Evolutionary conservation across 2,329 filamentous ascomycete genomes (phyloP).

Genomic region (Colletotrichum sp.): DNA sequence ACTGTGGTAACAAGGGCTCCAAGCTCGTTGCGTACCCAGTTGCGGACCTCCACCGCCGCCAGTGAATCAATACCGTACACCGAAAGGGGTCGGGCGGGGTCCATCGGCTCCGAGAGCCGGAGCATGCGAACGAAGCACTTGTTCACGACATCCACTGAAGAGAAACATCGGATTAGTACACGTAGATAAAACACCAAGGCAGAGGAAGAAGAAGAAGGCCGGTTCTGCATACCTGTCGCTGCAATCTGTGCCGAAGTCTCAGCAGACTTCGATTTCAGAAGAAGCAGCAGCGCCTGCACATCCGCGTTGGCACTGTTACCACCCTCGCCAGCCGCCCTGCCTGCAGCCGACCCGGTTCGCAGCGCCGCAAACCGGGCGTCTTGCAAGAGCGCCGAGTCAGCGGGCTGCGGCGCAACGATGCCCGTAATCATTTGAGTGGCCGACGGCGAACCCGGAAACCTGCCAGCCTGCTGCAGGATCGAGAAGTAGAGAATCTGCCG

Average conservation of each 20-base stretch:
- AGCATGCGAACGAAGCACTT: constrained; percentile 13
- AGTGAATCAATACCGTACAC: constrained; percentile 34
- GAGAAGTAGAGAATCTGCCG: not conserved
- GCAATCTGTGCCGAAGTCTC: not conserved
- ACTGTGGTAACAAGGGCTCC: constrained; percentile 29
- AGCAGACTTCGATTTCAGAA: not conserved
- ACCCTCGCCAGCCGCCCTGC: not conserved
- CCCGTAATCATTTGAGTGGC: not conserved
- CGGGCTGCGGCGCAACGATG: not conserved
- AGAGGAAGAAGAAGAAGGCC: not conserved
- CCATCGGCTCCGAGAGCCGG: constrained; percentile 27
- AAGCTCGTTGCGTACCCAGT: constrained; percentile 28
- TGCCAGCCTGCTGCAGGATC: not conserved
- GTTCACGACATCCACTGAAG: not conserved
- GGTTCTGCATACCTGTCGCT: not conserved
- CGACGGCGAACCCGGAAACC: not conserved
- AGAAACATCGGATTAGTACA: not conserved
- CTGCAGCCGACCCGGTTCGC: not conserved
- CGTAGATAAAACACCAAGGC: not conserved
- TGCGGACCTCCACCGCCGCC: constrained; percentile 33
- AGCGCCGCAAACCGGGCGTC: not conserved
- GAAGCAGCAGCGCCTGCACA: not conserved
- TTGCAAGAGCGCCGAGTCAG: constrained; percentile 17
- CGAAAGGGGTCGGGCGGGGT: constrained; percentile 27
- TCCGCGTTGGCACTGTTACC: not conserved